phyloP scores from a whole-genome alignment of 2,329 filamentous ascomycete species.

The Botrytis sinoallii region DNA sequence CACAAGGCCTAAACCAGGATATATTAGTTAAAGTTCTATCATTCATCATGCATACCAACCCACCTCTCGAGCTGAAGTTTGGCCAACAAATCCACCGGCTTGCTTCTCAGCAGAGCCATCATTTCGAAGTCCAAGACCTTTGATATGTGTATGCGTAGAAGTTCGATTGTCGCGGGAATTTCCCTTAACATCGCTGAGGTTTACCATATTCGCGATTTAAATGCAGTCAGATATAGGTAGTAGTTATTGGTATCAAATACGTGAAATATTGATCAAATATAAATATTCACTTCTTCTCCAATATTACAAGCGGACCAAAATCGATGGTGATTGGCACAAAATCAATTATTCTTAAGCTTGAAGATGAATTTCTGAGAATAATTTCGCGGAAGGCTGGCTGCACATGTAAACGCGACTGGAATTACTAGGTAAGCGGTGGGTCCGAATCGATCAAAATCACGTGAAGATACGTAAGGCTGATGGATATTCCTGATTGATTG shows the following conservation, averaged over 20 bases:
- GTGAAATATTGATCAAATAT: background rate
- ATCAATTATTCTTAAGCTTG: background rate
- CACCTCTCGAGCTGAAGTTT: constrained; percentile 84
- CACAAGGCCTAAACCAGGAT: constrained; percentile 79
- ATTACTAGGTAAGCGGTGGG: constrained; percentile 10
- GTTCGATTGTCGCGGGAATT: constrained; percentile 94
- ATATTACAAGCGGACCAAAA: background rate
- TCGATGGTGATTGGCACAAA: constrained; percentile 1
- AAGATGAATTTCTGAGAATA: constrained; percentile 18
- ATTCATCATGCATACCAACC: constrained; percentile 27
- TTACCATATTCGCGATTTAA: constrained; percentile 58
- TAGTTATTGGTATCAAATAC: background rate
- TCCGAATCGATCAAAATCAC: background rate
- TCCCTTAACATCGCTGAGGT: constrained; percentile 92
- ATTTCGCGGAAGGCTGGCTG: constrained; percentile 20
- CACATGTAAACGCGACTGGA: constrained; percentile 17
- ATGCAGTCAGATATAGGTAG: constrained; percentile 8
- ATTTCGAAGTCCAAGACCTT: constrained; percentile 79
- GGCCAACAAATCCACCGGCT: constrained; percentile 83
- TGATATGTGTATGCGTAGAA: constrained; percentile 96
- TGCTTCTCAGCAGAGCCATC: constrained; percentile 84
- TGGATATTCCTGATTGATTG: background rate
- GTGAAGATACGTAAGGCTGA: constrained; percentile 13
- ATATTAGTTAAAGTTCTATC: constrained; percentile 80
- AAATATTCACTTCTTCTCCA: background rate